Evolutionary conservation across 225 moss, liverwort and hornwort genomes (phyloP), one percentile per base, ranked within the genome.

Genomic region (Antitrichia curtipendula): DNA sequence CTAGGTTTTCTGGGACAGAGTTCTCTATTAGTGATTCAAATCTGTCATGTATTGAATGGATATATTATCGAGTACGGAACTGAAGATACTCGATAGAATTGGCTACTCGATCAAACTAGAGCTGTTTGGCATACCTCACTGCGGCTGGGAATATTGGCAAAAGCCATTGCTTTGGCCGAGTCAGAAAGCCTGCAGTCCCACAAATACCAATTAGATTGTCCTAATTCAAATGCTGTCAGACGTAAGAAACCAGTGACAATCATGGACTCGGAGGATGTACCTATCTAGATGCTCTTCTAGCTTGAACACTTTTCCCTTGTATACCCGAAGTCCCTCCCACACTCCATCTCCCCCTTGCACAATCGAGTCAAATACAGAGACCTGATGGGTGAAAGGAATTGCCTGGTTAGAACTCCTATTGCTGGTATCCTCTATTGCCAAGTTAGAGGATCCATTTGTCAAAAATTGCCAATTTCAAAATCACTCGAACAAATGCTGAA

Each of bases 311-410:
- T 94, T 95, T 29, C 94, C 97, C 41, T 94, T 96, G 81, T 97
- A 96, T 59, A 95, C 88, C 47, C 95, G 91, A 82, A 97, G 93
- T 50, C 97, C 96, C 90, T 97, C 97, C 97, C 97, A 97, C 43
- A 97, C 97, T 85, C 95, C 97, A 91, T 97, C 97, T 79, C 97
- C 97, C 85, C 97, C 97, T 95, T 97, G 97, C 63, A 95, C 95
- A 75, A 97, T 96, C 38, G 97, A 97, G 90, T 97, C 97, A 90
- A 97, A 95, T 49, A 97, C 97, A 75, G 97, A 96, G 60, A 96
- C 95, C 97, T 97, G 92, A 86, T 29, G 70, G 52, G 77, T 24
- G 58, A 72, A 87, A 88, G 75, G 22, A 80, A 68, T 16, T 43
- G 66, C 15, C 50, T 38, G 21, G 16, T 89, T 50, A 89, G 50